Evolutionary conservation across 78 protist genomes (phyloP).

Genomic region (Parvularia atlantis): DNA sequence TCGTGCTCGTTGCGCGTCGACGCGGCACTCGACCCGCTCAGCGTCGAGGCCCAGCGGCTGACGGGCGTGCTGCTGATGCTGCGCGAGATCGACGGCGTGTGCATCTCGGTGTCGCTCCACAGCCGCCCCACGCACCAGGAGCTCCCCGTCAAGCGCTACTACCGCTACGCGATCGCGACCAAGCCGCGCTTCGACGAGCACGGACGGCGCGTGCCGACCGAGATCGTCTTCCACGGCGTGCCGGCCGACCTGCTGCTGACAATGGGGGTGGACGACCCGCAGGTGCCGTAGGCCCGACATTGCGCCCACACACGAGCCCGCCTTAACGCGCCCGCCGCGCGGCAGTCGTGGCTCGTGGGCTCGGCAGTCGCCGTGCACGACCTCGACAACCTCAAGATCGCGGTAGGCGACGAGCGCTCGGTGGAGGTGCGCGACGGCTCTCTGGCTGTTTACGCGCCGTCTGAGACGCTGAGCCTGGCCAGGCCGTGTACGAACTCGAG

Average conservation of each 20-base stretch:
- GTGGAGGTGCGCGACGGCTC: no score
- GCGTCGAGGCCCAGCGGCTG: not conserved
- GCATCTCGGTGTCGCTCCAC: not conserved
- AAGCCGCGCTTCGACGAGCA: not conserved
- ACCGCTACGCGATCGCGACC: not conserved
- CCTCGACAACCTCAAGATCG: constrained; percentile 38
- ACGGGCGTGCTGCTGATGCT: not conserved
- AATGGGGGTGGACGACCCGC: not conserved
- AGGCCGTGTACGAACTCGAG: constrained; percentile 17
- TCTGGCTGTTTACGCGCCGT: no score
- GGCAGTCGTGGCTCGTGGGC: constrained; percentile 36
- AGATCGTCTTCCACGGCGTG: not conserved
- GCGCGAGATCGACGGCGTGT: not conserved
- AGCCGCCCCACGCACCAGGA: not conserved
- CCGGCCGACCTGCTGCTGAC: not conserved
- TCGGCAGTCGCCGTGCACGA: constrained; percentile 13
- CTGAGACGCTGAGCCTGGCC: not conserved
- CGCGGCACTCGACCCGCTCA: constrained; percentile 9
- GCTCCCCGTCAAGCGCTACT: not conserved
- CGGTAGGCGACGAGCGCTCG: no score
- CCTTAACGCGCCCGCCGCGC: no score
- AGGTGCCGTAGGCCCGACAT: not conserved
- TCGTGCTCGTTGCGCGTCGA: no score
- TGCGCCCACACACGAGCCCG: not conserved
- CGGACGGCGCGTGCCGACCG: not conserved